Percentiles rank a stretch among this genome's conserved stretches.
These are phyloP conservation scores for Hippophae tibetana DNA, from an alignment of 306 rosid species.

Conservation along the genomic window DNA sequence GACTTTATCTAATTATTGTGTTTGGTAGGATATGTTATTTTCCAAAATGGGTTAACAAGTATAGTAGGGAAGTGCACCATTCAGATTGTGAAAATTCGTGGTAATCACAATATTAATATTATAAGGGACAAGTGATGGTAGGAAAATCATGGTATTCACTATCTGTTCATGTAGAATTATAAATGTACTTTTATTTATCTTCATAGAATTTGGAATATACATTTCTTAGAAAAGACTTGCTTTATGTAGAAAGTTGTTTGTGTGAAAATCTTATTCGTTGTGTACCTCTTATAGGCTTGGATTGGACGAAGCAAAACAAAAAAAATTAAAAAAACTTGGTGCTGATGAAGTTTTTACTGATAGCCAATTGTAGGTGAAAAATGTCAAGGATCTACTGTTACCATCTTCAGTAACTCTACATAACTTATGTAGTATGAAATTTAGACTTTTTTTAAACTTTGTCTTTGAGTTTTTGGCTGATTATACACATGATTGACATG, in stretches of 20 bases:
- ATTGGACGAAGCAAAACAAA: conserved; percentile 64
- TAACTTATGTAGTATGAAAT: too few species aligned
- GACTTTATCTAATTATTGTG: conserved; percentile 5
- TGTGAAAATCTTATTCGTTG: too few species aligned
- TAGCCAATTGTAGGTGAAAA: conserved; percentile 71
- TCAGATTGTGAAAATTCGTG: conserved; percentile 70
- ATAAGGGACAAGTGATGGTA: conserved; percentile 70
- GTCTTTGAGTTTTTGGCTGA: too few species aligned
- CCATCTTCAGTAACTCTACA: too few species aligned
- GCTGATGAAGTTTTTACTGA: conserved; percentile 83
- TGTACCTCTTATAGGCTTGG: too few species aligned
- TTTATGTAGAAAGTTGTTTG: too few species aligned
- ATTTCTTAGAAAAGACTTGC: too few species aligned
- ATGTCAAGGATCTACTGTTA: conserved; percentile 87
- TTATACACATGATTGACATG: too few species aligned
- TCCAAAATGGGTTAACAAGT: conserved; percentile 97
- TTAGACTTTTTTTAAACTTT: too few species aligned
- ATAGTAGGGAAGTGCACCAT: conserved; percentile 90
- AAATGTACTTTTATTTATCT: too few species aligned
- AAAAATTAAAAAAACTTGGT: conserved; percentile 61
- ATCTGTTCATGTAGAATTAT: too few species aligned
- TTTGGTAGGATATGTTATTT: conserved; percentile 65
- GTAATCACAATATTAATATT: conserved; percentile 62
- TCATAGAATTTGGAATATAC: too few species aligned
- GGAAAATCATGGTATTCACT: conserved; percentile 4